Base-by-base conservation (phyloP, 2,329 filamentous ascomycete species). In the Fusarium sp. region DNA sequence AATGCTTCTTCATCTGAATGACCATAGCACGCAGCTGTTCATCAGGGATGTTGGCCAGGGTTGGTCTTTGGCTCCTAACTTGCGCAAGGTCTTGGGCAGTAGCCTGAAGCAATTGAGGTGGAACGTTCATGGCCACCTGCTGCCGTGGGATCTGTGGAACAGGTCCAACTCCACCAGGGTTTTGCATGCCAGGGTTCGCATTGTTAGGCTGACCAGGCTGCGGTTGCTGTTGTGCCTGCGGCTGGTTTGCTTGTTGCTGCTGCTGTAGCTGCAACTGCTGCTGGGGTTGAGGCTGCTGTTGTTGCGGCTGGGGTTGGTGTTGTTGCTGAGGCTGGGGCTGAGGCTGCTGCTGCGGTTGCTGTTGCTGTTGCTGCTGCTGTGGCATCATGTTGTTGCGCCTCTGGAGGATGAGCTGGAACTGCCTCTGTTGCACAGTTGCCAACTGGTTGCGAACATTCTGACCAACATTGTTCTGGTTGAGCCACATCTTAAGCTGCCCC, bases 401-500 rank as follows among this genome's bases (percentile, higher is more conserved):
- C 57, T 80, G 79, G 66, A 83, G 76, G 1, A 80, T 54, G 11
- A 79, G 70, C 56, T 80, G 79, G 63, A 87, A 87, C 62, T 87
- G 86, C 59, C 79, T 77, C 20, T 82, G 75, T 66, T 87, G 86
- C 7, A 84, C 61, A 2, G 65, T 69, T 4, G 69, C 69, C 14
- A 87, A 79, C 62, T 83, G 81, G 7, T 64, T 72, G 25, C 82
- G 81, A 10, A 81, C 61, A 3, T 79, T 68, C 6, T 80, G 79
- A 1, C 82, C 71, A 1, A 85, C 67, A 59, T 81, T 82, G 57
- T 84, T 85, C 60, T 83, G 81, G 11, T 69, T 70, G 5, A 86
- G 72, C 84, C 85, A 87, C 2, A 74, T 66, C 74, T 85, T 86
- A 12, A 88, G 78, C 4, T 87, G 85, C 17, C 80, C 80, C 87